Base-by-base conservation (phyloP, 2,329 filamentous ascomycete species). In the Pseudogymnoascus sp. region DNA sequence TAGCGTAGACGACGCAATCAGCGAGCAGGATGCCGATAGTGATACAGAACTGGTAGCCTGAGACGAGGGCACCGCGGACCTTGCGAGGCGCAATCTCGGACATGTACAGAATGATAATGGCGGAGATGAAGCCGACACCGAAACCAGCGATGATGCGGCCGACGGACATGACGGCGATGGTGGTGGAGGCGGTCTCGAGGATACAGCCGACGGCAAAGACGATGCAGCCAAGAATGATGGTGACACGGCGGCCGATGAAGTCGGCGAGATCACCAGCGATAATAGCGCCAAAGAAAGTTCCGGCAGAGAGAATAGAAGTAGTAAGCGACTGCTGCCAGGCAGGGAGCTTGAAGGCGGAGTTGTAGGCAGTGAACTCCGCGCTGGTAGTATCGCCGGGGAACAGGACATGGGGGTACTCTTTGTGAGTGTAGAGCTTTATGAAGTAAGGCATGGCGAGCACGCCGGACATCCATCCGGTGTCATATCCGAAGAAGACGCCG, bases 41-140 rank as follows among this genome's bases (percentile, higher is more conserved):
- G 74, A 92, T 87, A 74, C 86, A 90, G 80, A 92, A 92, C 73
- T 92, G 89, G 78, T 92, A 92, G 4, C 87, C 88, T 1, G 87
- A 84, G n/a, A 93, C 89, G 59, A 92, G 82, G 61, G 88, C 86
- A 71, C 89, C 89, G 70, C 89, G 85, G 66, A 94, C 87, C 74
- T 89, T 90, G 74, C 82, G 83, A 63, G 87, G 87, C 65, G 77
- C 76, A 64, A 77, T 77, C 68, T 78, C 63, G 64, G 69, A 64
- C 89, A 94, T 93, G 83, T 94, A 92, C 64, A 92, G 80, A 71
- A 92, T 90, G 74, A 92, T 86, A 69, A 91, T 86, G 69, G 89
- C 87, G 7, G 87, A 90, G 68, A 89, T 87, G 72, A 91, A 91
- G 71, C 89, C 89, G 69, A 92, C 88, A 80, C 89, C 89, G 62